A percentile compares a stretch with the other conserved stretches of the same genome.
phyloP scores from a whole-genome alignment of 257 asterid genomes.

The Rubia yunnanensis region DNA sequence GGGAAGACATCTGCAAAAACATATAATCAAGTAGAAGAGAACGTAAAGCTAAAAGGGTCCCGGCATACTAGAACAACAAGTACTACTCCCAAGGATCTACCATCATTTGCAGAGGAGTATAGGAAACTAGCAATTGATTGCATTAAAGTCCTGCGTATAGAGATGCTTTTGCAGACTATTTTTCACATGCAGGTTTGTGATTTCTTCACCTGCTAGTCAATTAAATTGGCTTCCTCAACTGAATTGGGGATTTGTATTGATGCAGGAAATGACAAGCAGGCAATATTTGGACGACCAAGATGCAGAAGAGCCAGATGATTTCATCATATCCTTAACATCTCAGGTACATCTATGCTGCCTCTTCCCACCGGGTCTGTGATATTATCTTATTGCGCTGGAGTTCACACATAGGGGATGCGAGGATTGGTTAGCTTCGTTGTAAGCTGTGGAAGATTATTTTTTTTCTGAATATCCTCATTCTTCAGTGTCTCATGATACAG shows the following conservation, averaged over 20 bases:
- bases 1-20: slow-evolving; percentile 55
- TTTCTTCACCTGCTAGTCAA: slow-evolving; percentile 5
- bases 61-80: slow-evolving; percentile 62
- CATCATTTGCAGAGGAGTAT: slow-evolving; percentile 87
- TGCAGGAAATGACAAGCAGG: slow-evolving; percentile 79
- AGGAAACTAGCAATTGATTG: slow-evolving; percentile 92
- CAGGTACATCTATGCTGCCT: slow-evolving; percentile 39
- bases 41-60: slow-evolving; percentile 30
- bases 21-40: slow-evolving; percentile 55
- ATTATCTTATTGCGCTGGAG: not conserved
- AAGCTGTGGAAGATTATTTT: not conserved
- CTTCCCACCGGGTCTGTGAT: not conserved
- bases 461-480: not conserved
- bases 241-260: slow-evolving; percentile 17
- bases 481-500: not conserved
- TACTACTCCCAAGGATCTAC: slow-evolving; percentile 58
- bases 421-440: not conserved
- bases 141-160: slow-evolving; percentile 90
- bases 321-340: slow-evolving; percentile 79
- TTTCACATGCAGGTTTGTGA: slow-evolving; percentile 81
- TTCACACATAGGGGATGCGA: not conserved
- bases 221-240: not conserved
- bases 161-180: slow-evolving; percentile 94
- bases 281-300: slow-evolving; percentile 96
- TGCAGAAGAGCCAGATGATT: slow-evolving; percentile 99